Percentiles rank a stretch among this genome's conserved stretches.
Evolutionary conservation across 2,329 filamentous ascomycete genomes (phyloP).

Genomic region (Cyclaneusma minus): DNA sequence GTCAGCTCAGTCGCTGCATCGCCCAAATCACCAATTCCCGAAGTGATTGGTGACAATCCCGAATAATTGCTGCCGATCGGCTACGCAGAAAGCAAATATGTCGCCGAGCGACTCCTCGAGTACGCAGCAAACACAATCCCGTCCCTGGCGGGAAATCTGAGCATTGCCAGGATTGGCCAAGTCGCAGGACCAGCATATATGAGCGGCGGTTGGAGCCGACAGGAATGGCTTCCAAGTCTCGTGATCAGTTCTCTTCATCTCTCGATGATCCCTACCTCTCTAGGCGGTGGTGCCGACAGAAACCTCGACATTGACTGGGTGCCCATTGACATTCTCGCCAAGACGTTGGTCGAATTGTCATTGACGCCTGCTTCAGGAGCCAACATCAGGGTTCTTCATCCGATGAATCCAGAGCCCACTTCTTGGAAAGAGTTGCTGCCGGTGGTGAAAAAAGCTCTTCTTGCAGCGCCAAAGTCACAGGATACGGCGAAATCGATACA

Average conservation of each 20-base stretch:
- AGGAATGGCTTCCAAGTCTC: slow-evolving; percentile 27
- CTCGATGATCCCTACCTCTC: no score
- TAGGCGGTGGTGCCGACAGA: no score
- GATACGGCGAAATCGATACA: no score
- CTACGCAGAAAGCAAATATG: slow-evolving; percentile 20
- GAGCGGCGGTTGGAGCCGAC: slow-evolving; percentile 22
- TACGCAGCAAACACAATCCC: slow-evolving; percentile 9
- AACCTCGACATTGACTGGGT: slow-evolving; percentile 27
- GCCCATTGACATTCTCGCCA: slow-evolving; percentile 27
- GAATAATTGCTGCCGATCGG: slow-evolving; percentile 9
- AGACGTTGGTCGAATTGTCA: slow-evolving; percentile 30
- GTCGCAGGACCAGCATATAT: slow-evolving; percentile 15
- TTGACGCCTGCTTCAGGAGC: no score
- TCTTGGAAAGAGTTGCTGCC: no score
- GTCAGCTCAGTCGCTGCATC: slow-evolving; percentile 5
- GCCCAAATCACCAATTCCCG: slow-evolving; percentile 19
- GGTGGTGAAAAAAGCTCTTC: no score
- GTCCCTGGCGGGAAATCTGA: slow-evolving; percentile 12
- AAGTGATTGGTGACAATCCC: slow-evolving; percentile 13
- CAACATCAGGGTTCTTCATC: no score
- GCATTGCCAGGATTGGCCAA: slow-evolving; percentile 19
- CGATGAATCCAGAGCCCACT: no score
- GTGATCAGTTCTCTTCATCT: no score
- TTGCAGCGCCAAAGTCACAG: no score
- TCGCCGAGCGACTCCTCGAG: slow-evolving; percentile 14